These are phyloP conservation scores for Hirschfeldia incana DNA, from an alignment of 345 rosid species.

Conservation along the genomic window DNA sequence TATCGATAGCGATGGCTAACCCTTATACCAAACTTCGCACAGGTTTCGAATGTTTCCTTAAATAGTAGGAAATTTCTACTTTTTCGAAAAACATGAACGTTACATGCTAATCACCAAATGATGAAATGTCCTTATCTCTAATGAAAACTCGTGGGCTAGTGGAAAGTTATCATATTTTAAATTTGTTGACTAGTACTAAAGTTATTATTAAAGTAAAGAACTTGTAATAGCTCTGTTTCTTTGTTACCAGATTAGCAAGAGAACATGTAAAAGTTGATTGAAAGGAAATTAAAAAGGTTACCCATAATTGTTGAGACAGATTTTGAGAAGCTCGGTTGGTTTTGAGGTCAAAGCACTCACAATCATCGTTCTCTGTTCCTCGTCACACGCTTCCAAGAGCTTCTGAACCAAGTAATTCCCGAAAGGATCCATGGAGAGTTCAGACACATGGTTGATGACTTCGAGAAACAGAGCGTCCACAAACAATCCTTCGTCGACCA, in stretches of 20 bases:
- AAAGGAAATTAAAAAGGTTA: slow-evolving; percentile 24
- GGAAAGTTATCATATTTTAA: not conserved
- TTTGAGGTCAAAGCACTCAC: slow-evolving; percentile 43
- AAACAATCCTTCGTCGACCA: slow-evolving; percentile 51
- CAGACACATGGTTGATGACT: slow-evolving; percentile 44
- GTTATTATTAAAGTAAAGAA: not conserved
- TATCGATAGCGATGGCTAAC: not conserved
- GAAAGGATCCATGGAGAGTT: slow-evolving; percentile 57
- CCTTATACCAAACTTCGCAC: not conserved
- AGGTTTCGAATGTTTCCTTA: slow-evolving; percentile 19
- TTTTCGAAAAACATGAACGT: slow-evolving; percentile 10
- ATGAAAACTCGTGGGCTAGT: slow-evolving; percentile 12
- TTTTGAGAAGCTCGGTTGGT: slow-evolving; percentile 46
- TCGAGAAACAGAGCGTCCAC: slow-evolving; percentile 44
- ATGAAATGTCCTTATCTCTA: slow-evolving; percentile 26
- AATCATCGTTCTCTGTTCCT: slow-evolving; percentile 50
- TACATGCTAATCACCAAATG: slow-evolving; percentile 5
- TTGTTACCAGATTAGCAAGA: not conserved
- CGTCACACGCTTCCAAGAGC: slow-evolving; percentile 47
- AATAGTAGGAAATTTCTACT: slow-evolving; percentile 11
- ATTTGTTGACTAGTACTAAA: slow-evolving; percentile 20
- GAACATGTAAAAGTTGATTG: not conserved
- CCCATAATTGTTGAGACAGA: slow-evolving; percentile 63
- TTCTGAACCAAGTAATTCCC: slow-evolving; percentile 67
- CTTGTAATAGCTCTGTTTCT: not conserved